A percentile compares a stretch with the other conserved stretches of the same genome.
Evolutionary conservation across 164 flowering plant genomes (phyloP).

Genomic region (Chimonanthus praecox): DNA sequence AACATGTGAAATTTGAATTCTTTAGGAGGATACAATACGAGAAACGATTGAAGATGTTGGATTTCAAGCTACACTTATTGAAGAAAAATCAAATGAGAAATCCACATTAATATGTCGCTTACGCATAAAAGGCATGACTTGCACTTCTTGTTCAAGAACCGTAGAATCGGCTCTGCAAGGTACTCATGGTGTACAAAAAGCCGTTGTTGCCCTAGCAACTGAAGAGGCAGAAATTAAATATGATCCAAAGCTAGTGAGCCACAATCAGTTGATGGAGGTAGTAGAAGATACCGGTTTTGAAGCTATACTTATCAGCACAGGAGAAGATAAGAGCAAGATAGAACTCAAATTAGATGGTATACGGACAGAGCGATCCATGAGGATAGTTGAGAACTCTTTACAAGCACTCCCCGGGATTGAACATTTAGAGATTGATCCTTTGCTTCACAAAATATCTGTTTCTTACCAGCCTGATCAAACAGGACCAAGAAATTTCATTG

Average conservation of each 20-base stretch:
- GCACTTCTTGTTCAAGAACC: slow-evolving; percentile 72
- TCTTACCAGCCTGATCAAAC: slow-evolving; percentile 65
- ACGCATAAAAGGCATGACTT: slow-evolving; percentile 72
- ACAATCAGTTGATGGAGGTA: slow-evolving; percentile 36
- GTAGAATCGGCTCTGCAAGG: slow-evolving; percentile 50
- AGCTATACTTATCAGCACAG: slow-evolving; percentile 54
- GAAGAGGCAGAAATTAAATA: slow-evolving; percentile 70
- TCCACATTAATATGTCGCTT: slow-evolving; percentile 48
- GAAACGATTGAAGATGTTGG: slow-evolving; percentile 80
- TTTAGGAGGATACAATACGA: slow-evolving; percentile 66
- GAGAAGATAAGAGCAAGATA: slow-evolving; percentile 55
- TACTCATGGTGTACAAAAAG: slow-evolving; percentile 54
- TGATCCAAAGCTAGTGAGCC: slow-evolving; percentile 44
- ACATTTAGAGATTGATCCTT: slow-evolving; percentile 32
- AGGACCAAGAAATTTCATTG: slow-evolving; percentile 68
- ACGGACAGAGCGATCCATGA: slow-evolving; percentile 29
- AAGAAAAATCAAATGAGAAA: slow-evolving; percentile 35
- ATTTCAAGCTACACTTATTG: slow-evolving; percentile 48
- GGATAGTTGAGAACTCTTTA: slow-evolving; percentile 49
- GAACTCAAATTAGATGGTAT: slow-evolving; percentile 60
- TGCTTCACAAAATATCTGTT: slow-evolving; percentile 40
- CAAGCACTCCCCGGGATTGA: slow-evolving; percentile 66
- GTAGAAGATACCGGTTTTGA: slow-evolving; percentile 71
- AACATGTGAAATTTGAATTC: background rate
- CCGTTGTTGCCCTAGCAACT: slow-evolving; percentile 74